These are phyloP conservation scores for Wallacemonas sp. DNA, from an alignment of 208 protist genomes.

Conservation along the genomic window DNA sequence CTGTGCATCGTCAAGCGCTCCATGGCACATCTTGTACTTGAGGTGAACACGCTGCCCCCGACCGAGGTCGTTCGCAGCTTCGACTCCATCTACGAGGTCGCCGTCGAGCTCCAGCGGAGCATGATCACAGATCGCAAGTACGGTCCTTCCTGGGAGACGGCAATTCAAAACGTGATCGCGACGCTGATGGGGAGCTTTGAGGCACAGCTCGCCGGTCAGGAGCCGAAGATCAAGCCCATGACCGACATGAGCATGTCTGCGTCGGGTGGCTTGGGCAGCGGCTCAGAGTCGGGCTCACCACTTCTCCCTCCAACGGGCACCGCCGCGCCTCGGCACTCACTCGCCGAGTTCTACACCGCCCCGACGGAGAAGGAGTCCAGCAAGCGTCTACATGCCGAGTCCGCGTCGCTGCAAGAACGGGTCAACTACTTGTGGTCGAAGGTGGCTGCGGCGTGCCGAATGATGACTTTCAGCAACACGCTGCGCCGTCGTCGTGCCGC, in stretches of 20 bases:
- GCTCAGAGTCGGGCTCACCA: background rate
- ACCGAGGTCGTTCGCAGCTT: conserved; percentile 53
- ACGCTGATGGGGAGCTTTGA: conserved; percentile 34
- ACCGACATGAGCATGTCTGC: background rate
- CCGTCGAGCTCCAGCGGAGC: conserved; percentile 33
- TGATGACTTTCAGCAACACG: conserved; percentile 51
- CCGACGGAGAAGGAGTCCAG: background rate
- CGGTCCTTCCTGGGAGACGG: conserved; percentile 21
- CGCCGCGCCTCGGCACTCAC: background rate
- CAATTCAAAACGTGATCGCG: conserved; percentile 28
- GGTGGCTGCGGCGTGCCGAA: conserved; percentile 43
- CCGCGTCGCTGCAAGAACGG: conserved; percentile 6
- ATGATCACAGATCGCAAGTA: background rate
- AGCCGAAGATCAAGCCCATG: background rate
- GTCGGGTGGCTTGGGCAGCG: background rate
- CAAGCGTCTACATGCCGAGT: background rate
- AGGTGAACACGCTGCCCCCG: conserved; percentile 70
- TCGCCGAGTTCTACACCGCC: background rate
- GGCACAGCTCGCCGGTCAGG: conserved; percentile 4
- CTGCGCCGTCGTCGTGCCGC: conserved; percentile 48
- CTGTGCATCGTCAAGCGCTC: conserved; percentile 57
- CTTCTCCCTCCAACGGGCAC: background rate
- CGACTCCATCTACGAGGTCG: conserved; percentile 56
- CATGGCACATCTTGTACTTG: conserved; percentile 62
- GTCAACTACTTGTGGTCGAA: conserved; percentile 39